A percentile compares a stretch with the other conserved stretches of the same genome.
These are phyloP conservation scores for Hypoxylon crocopeplum DNA, from an alignment of 495 filamentous ascomycete genomes.

Conservation along the genomic window DNA sequence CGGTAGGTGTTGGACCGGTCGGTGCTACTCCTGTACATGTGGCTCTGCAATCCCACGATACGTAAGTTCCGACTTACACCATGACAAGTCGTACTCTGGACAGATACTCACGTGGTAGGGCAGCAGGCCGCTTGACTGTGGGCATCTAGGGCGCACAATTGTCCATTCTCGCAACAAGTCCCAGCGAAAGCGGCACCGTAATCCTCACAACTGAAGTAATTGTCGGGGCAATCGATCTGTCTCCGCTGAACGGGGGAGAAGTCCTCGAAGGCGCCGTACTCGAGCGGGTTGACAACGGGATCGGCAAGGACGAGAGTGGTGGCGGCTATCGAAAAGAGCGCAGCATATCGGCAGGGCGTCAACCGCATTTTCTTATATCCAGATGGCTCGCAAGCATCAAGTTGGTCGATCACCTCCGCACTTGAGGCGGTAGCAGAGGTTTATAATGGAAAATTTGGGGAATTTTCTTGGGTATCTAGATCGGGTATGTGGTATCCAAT, in stretches of 20 bases:
- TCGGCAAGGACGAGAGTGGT: conserved; percentile 23
- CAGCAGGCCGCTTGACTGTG: conserved; percentile 54
- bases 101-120: conserved; percentile 49
- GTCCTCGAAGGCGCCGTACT: conserved; percentile 30
- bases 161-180: conserved; percentile 54
- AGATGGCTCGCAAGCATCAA: conserved; percentile 18
- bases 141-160: conserved; percentile 50
- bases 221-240: conserved; percentile 36
- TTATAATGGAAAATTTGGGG: conserved; percentile 6
- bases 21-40: conserved; percentile 56
- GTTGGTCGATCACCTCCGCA: conserved; percentile 24
- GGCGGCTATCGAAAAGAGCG: conserved; percentile 30
- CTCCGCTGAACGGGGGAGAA: conserved; percentile 32
- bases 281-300: conserved; percentile 31
- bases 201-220: conserved; percentile 54
- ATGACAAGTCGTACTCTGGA: too few species aligned
- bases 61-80: too few species aligned
- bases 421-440: conserved; percentile 6
- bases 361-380: conserved; percentile 28
- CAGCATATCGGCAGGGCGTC: conserved; percentile 16
- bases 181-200: conserved; percentile 46
- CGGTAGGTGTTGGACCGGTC: conserved; percentile 43
- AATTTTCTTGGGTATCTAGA: too few species aligned
- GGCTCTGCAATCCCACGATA: conserved; percentile 39
- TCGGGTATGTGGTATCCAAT: conserved; percentile 23